These are phyloP conservation scores for Boletus mariae DNA, from an alignment of 1,284 basidiomycete genomes.

Conservation along the genomic window DNA sequence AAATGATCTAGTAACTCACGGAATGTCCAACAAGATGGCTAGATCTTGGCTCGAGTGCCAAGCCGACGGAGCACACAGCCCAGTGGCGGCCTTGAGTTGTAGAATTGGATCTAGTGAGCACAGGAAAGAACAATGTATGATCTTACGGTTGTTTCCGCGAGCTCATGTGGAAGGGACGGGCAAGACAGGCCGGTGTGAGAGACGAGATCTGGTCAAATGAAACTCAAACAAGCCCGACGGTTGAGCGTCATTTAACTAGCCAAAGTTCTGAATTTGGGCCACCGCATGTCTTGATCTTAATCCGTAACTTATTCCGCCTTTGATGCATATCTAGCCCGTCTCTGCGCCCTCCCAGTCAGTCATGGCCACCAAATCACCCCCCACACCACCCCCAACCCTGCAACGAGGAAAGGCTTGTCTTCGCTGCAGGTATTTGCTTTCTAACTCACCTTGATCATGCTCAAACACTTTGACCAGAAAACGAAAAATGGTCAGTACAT, in stretches of 20 bases:
- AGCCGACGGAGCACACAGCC: background rate
- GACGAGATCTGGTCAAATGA: conserved; percentile 25
- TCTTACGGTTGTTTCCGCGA: background rate
- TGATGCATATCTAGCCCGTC: background rate
- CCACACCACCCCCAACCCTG: conserved; percentile 32
- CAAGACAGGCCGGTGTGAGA: conserved; percentile 27
- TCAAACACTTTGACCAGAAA: conserved; percentile 43
- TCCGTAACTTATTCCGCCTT: background rate
- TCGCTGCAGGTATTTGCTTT: conserved; percentile 32
- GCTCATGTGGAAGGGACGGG: conserved; percentile 14
- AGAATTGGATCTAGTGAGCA: background rate
- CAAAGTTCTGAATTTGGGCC: no score
- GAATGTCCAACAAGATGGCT: no score
- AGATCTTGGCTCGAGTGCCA: no score
- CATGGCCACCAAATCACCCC: conserved; percentile 31
- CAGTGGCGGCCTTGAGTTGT: no score
- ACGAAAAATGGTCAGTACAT: conserved; percentile 68
- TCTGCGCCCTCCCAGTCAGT: no score
- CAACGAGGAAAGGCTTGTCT: conserved; percentile 37
- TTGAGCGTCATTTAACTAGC: background rate
- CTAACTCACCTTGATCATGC: conserved; percentile 2
- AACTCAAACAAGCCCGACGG: conserved; percentile 30
- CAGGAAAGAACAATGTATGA: background rate
- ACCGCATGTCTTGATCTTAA: no score
- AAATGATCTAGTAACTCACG: no score